Evolutionary conservation across 495 filamentous ascomycete genomes (phyloP).

Genomic region (Lasiosphaeria hispida): DNA sequence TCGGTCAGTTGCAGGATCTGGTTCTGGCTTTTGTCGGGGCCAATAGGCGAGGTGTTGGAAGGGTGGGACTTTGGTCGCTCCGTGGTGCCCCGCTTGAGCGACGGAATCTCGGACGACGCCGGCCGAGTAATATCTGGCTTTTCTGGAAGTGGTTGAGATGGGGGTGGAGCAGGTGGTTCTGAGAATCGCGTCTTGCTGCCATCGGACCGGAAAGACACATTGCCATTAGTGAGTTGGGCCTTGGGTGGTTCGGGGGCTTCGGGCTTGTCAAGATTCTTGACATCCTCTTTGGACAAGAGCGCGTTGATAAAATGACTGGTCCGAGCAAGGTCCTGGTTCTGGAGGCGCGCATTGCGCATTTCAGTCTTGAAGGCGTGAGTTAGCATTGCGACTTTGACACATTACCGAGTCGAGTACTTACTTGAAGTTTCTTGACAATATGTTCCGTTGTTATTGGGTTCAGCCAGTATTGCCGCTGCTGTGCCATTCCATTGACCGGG

Average conservation of each 20-base stretch:
- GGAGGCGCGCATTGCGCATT: constrained; percentile 81
- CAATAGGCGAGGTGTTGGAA: constrained; percentile 58
- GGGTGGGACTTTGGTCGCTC: constrained; percentile 63
- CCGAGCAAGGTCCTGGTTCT: constrained; percentile 76
- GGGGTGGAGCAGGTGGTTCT: constrained; percentile 86
- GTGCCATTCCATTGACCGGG: constrained; percentile 48
- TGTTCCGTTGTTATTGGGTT: constrained; percentile 90
- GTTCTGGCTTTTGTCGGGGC: constrained; percentile 60
- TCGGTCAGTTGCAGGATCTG: constrained; percentile 81
- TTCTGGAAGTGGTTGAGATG: constrained; percentile 85
- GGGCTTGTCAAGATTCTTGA: constrained; percentile 59
- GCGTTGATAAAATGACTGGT: constrained; percentile 77
- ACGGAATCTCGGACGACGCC: constrained; percentile 46
- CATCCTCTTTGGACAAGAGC: constrained; percentile 68
- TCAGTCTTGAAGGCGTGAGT: constrained; percentile 60
- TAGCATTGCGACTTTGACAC: not conserved
- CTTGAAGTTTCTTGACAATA: constrained; percentile 88
- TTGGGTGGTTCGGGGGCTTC: constrained; percentile 46
- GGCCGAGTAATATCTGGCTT: constrained; percentile 69
- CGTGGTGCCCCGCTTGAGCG: constrained; percentile 70
- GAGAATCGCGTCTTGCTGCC: constrained; percentile 69
- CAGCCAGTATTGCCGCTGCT: constrained; percentile 64
- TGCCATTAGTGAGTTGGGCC: constrained; percentile 39
- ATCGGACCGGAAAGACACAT: constrained; percentile 50
- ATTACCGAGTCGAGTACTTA: constrained; percentile 48